Evolutionary conservation across 83 land plant genomes (phyloP), one percentile per base, ranked within the genome.

Genomic region (Diphasiastrum complanatum): DNA sequence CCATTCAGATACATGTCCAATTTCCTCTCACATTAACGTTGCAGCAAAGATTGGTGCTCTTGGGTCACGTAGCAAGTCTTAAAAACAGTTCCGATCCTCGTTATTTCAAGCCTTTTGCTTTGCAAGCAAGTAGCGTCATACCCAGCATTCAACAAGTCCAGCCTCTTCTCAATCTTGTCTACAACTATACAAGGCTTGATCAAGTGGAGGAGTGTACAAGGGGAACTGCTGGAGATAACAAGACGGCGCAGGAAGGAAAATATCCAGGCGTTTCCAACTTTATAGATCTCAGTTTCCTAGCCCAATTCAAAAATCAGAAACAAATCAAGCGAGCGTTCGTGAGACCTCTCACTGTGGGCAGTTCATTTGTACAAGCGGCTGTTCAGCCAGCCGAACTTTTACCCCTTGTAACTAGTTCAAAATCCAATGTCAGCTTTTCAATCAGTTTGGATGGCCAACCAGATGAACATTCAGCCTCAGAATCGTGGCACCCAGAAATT

Each of bases 51-150:
- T 71, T 73, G 46, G 1, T 33, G 51, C 70, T 72, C 47, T 64
- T 68, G 16, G 85, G 83, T 3, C 40, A 62, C 22, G 63, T 85
- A n/a, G 75, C 72, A 73, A 82, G 81, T n/a, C n/a, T n/a, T 48
- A 66, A 48, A 8, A 61, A 23, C 35, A 35, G 46, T 14, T 47
- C 28, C 45, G 73, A 66, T 5, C 25, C 76, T 12, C 58, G 64
- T 26, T 73, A 79, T 52, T 85, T 81, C 46, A 65, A 37, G 14
- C 56, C 23, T 30, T 41, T 79, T 45, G 31, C 45, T 12, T 71
- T 85, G 12, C 20, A 18, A 33, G 68, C 59, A 3, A 45, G 43
- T 52, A 51, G 26, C 32, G 40, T 46, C 49, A 16, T 5, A 30
- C 26, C 47, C 16, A 26, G 33, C 16, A 20, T 38, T 16, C 33